Evolutionary conservation across 2,329 filamentous ascomycete species (phyloP).

Genomic region (Ambrosiella cleistominuta): DNA sequence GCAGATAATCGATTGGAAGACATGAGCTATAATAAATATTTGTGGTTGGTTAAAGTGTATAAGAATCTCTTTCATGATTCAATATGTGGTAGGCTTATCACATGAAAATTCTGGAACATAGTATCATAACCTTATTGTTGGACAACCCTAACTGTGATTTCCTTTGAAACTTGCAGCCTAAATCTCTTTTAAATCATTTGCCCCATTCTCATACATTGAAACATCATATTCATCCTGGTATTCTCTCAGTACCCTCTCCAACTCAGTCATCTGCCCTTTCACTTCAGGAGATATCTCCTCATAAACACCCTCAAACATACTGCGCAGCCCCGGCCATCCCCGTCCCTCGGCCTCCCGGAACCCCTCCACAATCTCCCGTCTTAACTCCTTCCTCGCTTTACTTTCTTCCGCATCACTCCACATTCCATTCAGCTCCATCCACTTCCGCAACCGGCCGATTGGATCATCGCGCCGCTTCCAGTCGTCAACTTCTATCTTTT

Average conservation of each 20-base stretch:
- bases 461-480: constrained; percentile 88
- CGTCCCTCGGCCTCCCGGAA: constrained; percentile 71
- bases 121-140: too few relatives aligned
- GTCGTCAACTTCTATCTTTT: constrained; percentile 82
- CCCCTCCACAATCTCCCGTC: constrained; percentile 64
- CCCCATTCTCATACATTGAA: constrained; percentile 57
- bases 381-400: constrained; percentile 43
- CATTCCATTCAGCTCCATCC: constrained; percentile 63
- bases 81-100: not conserved
- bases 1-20: not conserved
- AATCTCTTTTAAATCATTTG: not conserved
- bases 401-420: constrained; percentile 80
- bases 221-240: constrained; percentile 92
- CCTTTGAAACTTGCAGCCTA: not conserved
- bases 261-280: constrained; percentile 49
- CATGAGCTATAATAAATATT: not conserved
- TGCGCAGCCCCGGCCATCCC: constrained; percentile 55
- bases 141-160: not conserved
- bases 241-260: constrained; percentile 59
- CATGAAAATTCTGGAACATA: not conserved
- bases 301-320: constrained; percentile 79
- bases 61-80: not conserved
- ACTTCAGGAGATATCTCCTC: constrained; percentile 70
- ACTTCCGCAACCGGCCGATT: constrained; percentile 70
- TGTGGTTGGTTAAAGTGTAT: not conserved